Base-by-base conservation (phyloP, 2,329 filamentous ascomycete genomes). In the Alternaria conjuncta region DNA sequence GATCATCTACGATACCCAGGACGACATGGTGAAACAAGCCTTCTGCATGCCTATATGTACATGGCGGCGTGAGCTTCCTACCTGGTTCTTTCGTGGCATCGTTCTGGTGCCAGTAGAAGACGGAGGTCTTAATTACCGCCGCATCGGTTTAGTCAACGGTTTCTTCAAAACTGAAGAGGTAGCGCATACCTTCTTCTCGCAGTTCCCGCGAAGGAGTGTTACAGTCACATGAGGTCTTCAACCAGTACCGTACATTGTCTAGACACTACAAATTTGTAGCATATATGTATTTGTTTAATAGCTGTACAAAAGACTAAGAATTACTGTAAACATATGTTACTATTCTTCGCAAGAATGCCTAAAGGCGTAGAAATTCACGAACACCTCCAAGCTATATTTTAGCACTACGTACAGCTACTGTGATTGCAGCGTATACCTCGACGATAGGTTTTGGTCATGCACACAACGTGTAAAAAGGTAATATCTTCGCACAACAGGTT, bases 101-200 rank as follows among this genome's bases (percentile, higher is more conserved):
- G 36, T 41, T 3, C 36, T 41, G 11, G 36, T 41, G 2, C 36
- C 15, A 41, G 15, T 41, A 2, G n/a, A 41, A 1, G 36, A 41
- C 0, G 2, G 36, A 41, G 0, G 1, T 15, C n/a, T 3, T 1
- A 36, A 1, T 1, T 41, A 11, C n/a, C 36, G 36, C 36, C 36
- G 36, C n/a, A 18, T 41, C 36, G 36, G 36, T 18, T 1, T 41
- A 0, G 1, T 18, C 0, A 5, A 2, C 0, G 15, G 36, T 18
- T 0, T 18, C n/a, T 41, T 41, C 0, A 1, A 41, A 0, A 41
- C 2, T 41, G 36, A 18, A 41, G 36, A 41, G 5, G n/a, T 3
- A 41, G 2, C 2, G 36, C 15, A 3, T 0, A 41, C 36, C 15
- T 41, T 18, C 4, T 2, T 41, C 36, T 41, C 36, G 36, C 0